Conservation (phyloP, 495 filamentous ascomycete species). For the Tuber microsphaerosporum region DNA sequence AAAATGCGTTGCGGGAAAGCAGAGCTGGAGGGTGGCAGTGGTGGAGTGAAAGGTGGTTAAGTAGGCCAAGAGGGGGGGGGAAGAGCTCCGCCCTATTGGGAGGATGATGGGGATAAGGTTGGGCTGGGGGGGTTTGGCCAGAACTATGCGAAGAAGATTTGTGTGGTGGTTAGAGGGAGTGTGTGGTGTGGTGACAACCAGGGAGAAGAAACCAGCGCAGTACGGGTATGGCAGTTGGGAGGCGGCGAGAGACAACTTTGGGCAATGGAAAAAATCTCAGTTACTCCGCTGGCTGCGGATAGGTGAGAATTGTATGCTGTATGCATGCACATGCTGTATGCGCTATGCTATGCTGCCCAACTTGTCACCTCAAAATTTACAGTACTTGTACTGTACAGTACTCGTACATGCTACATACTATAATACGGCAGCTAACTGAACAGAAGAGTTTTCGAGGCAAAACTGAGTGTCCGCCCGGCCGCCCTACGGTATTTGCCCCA, state of each 20-base stretch:
- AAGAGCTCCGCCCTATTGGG: background rate
- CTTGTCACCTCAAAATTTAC: background rate
- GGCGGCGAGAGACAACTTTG: background rate
- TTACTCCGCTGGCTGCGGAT: background rate
- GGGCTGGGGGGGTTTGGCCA: background rate
- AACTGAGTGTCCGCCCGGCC: background rate
- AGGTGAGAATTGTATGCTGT: background rate
- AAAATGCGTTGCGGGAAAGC: conserved; percentile 4
- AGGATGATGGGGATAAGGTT: background rate
- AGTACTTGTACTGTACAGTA: background rate
- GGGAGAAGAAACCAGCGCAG: background rate
- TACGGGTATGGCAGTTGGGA: background rate
- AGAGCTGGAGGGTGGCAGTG: background rate
- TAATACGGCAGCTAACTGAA: background rate
- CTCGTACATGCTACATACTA: no score
- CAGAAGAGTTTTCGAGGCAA: background rate
- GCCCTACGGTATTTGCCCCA: background rate
- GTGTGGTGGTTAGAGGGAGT: background rate
- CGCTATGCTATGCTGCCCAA: background rate
- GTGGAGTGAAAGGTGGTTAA: background rate
- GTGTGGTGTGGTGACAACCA: background rate
- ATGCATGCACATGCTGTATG: background rate
- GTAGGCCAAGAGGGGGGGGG: background rate
- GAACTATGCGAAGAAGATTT: background rate
- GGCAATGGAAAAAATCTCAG: background rate